phyloP scores from a whole-genome alignment of 768 basidiomycete genomes.

The Russula abietina region DNA sequence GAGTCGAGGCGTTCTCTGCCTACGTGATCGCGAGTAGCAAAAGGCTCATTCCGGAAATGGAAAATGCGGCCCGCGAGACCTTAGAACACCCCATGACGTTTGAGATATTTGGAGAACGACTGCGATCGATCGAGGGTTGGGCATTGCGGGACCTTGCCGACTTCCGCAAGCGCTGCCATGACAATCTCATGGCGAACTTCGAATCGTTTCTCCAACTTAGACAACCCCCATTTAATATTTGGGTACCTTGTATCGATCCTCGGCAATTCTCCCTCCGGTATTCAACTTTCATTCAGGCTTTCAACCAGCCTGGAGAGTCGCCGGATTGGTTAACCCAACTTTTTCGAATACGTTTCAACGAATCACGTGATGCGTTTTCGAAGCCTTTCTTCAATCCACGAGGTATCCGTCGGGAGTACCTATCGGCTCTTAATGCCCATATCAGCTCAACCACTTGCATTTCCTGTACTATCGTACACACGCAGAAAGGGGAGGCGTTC shows the following conservation, averaged over 20 bases:
- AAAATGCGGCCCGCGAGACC: too few relatives aligned
- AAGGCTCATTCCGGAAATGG: too few relatives aligned
- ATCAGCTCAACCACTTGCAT: not conserved
- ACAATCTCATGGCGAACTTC: not conserved
- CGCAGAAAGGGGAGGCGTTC: not conserved
- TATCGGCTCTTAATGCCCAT: not conserved
- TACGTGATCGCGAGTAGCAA: not conserved
- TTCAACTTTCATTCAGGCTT: too few relatives aligned
- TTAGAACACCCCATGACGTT: too few relatives aligned
- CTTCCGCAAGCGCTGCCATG: not conserved
- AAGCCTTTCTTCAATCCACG: not conserved
- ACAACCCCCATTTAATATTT: not conserved
- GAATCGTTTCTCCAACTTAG: not conserved
- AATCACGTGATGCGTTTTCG: not conserved
- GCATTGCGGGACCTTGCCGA: too few relatives aligned
- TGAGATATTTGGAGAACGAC: not conserved
- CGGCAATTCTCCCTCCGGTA: too few relatives aligned
- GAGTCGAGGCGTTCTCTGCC: not conserved
- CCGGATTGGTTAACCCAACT: not conserved
- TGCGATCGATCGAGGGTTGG: not conserved
- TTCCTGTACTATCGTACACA: not conserved
- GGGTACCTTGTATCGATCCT: too few relatives aligned
- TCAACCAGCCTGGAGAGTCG: too few relatives aligned
- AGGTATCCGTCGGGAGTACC: not conserved
- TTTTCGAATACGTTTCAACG: not conserved